A percentile compares a stretch with the other conserved stretches of the same genome.
Evolutionary conservation across 495 filamentous ascomycete species (phyloP).

Genomic region (Talaromyces liani): DNA sequence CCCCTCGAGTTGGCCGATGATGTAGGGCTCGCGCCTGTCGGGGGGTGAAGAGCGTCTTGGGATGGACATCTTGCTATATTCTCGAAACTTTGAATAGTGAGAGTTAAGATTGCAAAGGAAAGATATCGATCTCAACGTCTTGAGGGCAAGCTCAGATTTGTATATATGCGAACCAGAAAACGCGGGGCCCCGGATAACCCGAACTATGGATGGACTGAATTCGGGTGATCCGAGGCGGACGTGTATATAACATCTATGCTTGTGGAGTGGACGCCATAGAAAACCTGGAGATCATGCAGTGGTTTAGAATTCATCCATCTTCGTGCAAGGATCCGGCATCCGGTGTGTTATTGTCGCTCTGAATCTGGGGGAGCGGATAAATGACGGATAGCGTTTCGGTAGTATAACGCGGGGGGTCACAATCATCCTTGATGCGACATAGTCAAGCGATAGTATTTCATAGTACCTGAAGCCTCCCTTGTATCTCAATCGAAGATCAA

Average conservation of each 20-base stretch:
- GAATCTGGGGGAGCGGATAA: neutral
- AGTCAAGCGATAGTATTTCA: neutral
- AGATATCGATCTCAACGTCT: neutral
- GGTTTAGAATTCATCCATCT: neutral
- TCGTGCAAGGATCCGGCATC: neutral
- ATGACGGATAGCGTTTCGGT: neutral
- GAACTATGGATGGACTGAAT: neutral
- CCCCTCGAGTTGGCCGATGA: constrained; percentile 33
- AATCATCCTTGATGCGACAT: neutral
- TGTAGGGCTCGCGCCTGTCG: constrained; percentile 15
- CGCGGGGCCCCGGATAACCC: neutral
- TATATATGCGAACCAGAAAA: neutral
- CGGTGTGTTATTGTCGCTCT: neutral
- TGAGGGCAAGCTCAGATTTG: neutral
- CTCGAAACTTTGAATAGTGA: neutral
- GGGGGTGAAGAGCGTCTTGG: neutral
- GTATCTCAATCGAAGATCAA: neutral
- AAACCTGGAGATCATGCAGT: neutral
- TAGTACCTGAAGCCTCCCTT: neutral
- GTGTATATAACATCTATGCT: neutral
- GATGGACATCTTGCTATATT: neutral
- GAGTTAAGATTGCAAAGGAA: neutral
- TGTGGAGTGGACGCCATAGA: neutral
- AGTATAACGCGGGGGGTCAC: neutral
- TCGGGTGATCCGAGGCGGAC: neutral